Percentiles rank a stretch among this genome's conserved stretches.
Evolutionary conservation across 352 stramenopile genomes (phyloP).

Genomic region (Globisporangium parvum): DNA sequence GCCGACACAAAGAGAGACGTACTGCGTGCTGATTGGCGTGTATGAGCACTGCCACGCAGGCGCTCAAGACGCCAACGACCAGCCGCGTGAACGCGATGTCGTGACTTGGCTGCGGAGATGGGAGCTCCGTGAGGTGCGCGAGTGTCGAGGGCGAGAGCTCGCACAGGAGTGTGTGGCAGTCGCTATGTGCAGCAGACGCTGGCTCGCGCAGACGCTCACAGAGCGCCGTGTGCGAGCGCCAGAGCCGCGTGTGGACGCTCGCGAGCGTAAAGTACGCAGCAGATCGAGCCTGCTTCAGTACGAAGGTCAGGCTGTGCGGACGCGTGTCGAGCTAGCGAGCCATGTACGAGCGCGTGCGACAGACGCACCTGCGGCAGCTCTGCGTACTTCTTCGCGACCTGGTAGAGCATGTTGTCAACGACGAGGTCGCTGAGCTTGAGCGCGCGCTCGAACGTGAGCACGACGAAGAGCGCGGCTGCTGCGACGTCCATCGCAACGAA

Average conservation of each 20-base stretch:
- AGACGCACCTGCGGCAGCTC: conserved; percentile 39
- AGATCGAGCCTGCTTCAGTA: conserved; percentile 6
- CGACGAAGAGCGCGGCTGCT: conserved; percentile 44
- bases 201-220: conserved; percentile 10
- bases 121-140: conserved; percentile 28
- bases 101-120: conserved; percentile 28
- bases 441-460: conserved; percentile 32
- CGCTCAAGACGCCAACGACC: conserved; percentile 39
- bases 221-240: conserved; percentile 28
- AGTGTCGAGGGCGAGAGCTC: conserved; percentile 16
- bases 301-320: too few relatives aligned
- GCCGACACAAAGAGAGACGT: not conserved
- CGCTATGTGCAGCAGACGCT: not conserved
- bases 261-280: conserved; percentile 32
- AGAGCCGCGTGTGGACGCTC: conserved; percentile 48
- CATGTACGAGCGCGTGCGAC: too few relatives aligned
- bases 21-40: conserved; percentile 31
- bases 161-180: conserved; percentile 5
- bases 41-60: conserved; percentile 28
- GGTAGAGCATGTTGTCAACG: conserved; percentile 74
- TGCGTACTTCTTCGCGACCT: conserved; percentile 67
- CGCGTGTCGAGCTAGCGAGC: too few relatives aligned
- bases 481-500: conserved; percentile 44
- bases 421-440: conserved; percentile 54
- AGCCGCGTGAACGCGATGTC: conserved; percentile 40